Percentiles rank a stretch among this genome's conserved stretches.
Evolutionary conservation across 495 filamentous ascomycete species (phyloP).

Genomic region (Penicillium nucicola): DNA sequence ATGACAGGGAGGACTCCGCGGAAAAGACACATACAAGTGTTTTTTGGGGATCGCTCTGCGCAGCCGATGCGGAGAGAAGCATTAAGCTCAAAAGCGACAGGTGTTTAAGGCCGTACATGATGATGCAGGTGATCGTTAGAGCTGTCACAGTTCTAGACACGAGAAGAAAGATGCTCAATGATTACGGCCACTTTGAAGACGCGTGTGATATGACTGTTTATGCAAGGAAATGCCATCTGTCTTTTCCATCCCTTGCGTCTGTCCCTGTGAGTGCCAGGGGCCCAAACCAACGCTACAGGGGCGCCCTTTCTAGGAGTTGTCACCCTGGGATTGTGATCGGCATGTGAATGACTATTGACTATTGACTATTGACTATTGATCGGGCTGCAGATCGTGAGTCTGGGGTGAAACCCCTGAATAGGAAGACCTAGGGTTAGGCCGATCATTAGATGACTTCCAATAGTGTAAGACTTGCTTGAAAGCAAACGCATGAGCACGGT

Average conservation of each 20-base stretch:
- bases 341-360: not conserved
- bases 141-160: not conserved
- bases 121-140: not conserved
- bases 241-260: conserved; percentile 8
- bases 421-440: no score
- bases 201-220: not conserved
- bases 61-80: conserved; percentile 18
- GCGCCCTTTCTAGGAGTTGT: not conserved
- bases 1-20: not conserved
- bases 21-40: conserved; percentile 10
- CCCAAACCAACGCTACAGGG: not conserved
- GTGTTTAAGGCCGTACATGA: conserved; percentile 25
- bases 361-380: not conserved
- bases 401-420: no score
- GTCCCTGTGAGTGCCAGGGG: not conserved
- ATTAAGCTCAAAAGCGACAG: conserved; percentile 22
- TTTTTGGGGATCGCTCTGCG: conserved; percentile 7
- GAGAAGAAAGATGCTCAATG: not conserved
- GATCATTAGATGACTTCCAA: no score
- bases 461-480: no score
- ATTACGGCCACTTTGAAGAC: not conserved
- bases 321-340: not conserved
- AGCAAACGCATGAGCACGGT: no score
- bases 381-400: not conserved
- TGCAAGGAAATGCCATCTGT: not conserved